Conservation (phyloP, 2,329 filamentous ascomycete genomes). For the Pestalotiopsis sp. region DNA sequence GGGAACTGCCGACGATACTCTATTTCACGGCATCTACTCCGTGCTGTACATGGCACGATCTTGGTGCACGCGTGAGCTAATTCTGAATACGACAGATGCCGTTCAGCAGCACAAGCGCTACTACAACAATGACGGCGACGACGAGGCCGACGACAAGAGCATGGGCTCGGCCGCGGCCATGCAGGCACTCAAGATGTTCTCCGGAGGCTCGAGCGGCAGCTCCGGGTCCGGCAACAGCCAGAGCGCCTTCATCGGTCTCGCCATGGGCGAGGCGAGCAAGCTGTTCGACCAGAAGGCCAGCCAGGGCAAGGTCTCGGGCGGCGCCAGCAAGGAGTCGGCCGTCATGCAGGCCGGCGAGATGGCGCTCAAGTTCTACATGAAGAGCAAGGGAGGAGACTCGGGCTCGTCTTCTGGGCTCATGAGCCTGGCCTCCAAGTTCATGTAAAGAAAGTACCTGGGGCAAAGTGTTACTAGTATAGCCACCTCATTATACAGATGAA, state of each 20-base stretch:
- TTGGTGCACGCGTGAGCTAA: background rate
- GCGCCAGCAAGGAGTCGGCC: slow-evolving; percentile 77
- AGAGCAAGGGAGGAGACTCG: slow-evolving; percentile 62
- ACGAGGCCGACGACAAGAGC: slow-evolving; percentile 48
- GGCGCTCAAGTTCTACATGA: slow-evolving; percentile 90
- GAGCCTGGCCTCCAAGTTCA: slow-evolving; percentile 33
- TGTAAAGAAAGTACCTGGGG: slow-evolving; percentile 16
- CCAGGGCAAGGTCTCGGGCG: slow-evolving; percentile 53
- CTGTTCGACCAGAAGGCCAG: slow-evolving; percentile 62
- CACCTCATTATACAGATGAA: no score
- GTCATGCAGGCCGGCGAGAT: slow-evolving; percentile 80
- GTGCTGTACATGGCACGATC: background rate
- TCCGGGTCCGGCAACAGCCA: slow-evolving; percentile 57
- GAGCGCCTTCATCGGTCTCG: slow-evolving; percentile 80
- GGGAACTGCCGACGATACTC: no score
- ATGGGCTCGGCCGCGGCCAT: slow-evolving; percentile 77
- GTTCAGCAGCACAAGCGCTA: slow-evolving; percentile 75
- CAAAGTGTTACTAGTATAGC: background rate
- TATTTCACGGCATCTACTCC: no score
- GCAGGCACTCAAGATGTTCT: slow-evolving; percentile 82
- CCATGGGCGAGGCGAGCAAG: slow-evolving; percentile 86
- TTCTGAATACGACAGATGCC: slow-evolving; percentile 49
- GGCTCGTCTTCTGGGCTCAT: slow-evolving; percentile 25
- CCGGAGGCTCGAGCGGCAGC: slow-evolving; percentile 50
- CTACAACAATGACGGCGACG: slow-evolving; percentile 58